A percentile compares a stretch with the other conserved stretches of the same genome.
phyloP scores from a whole-genome alignment of 257 asterid genomes.

The Nicotiana attenuata region DNA sequence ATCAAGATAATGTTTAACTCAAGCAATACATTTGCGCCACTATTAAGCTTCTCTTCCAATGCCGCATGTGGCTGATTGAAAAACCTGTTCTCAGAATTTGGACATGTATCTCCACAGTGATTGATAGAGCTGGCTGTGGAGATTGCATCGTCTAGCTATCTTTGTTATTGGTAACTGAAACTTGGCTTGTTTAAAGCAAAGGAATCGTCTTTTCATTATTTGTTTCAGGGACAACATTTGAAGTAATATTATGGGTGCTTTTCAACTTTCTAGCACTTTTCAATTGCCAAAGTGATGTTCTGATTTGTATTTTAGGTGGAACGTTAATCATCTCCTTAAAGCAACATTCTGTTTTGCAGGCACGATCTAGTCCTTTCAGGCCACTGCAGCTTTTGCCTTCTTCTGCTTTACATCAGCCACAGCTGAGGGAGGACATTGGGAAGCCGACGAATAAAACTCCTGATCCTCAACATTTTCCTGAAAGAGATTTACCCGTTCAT shows the following conservation, averaged over 20 bases:
- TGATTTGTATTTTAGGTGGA: neutral
- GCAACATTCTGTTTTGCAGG: slow-evolving; percentile 1
- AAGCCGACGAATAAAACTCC: slow-evolving; percentile 12
- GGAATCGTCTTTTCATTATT: neutral
- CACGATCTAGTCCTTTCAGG: slow-evolving; percentile 6
- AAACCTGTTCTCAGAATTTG: neutral
- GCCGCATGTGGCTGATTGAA: neutral
- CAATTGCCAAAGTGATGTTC: neutral
- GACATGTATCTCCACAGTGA: neutral
- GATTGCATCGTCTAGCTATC: neutral
- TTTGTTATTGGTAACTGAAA: neutral
- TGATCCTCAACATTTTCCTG: slow-evolving; percentile 1
- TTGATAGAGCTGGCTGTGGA: neutral
- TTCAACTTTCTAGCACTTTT: neutral
- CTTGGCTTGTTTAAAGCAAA: neutral
- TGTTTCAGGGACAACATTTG: neutral
- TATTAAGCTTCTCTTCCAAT: neutral
- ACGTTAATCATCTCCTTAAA: neutral
- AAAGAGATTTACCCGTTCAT: slow-evolving; percentile 10
- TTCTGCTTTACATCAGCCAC: slow-evolving; percentile 13
- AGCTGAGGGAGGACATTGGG: slow-evolving; percentile 9
- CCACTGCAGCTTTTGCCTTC: slow-evolving; percentile 4
- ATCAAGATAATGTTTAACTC: neutral
- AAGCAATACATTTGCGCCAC: neutral
- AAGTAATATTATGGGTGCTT: neutral